Conservation (phyloP, 2,329 filamentous ascomycete species). For the Lasiodiplodia citricola region DNA sequence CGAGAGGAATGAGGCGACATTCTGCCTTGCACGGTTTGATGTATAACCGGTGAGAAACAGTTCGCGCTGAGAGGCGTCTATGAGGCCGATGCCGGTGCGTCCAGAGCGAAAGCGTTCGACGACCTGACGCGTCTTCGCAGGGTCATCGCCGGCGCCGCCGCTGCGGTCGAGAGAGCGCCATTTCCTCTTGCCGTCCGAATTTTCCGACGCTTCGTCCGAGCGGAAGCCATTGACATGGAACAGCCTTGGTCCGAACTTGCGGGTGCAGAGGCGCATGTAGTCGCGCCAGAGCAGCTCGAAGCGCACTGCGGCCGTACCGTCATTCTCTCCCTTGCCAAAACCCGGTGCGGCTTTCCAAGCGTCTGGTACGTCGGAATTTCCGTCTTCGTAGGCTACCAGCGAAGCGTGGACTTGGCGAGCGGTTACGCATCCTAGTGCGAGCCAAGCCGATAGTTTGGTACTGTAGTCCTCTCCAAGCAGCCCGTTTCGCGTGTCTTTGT, state of each 20-base stretch:
- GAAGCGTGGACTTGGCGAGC: constrained; percentile 73
- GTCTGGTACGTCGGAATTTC: constrained; percentile 42
- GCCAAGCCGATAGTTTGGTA: constrained; percentile 76
- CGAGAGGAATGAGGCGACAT: constrained; percentile 74
- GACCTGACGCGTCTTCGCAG: constrained; percentile 47
- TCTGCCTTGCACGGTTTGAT: constrained; percentile 76
- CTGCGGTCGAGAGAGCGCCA: constrained; percentile 37
- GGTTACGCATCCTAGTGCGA: constrained; percentile 74
- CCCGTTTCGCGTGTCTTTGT: constrained; percentile 74
- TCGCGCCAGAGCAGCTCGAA: constrained; percentile 80
- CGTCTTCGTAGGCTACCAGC: constrained; percentile 73
- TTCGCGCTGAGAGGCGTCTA: constrained; percentile 79
- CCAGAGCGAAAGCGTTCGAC: constrained; percentile 68
- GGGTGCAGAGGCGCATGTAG: constrained; percentile 77
- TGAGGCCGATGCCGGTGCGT: constrained; percentile 74
- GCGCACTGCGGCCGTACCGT: constrained; percentile 70
- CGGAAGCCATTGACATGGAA: constrained; percentile 71
- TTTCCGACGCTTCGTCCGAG: constrained; percentile 48
- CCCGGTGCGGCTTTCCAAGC: constrained; percentile 53
- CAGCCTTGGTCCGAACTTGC: constrained; percentile 70
- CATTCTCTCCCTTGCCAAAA: constrained; percentile 73
- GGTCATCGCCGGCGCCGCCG: constrained; percentile 46
- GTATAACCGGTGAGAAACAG: constrained; percentile 78
- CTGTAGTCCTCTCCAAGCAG: constrained; percentile 73
- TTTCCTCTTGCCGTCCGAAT: constrained; percentile 33